Conservation (phyloP, 495 filamentous ascomycete genomes). For the Penicillium flavigenum region DNA sequence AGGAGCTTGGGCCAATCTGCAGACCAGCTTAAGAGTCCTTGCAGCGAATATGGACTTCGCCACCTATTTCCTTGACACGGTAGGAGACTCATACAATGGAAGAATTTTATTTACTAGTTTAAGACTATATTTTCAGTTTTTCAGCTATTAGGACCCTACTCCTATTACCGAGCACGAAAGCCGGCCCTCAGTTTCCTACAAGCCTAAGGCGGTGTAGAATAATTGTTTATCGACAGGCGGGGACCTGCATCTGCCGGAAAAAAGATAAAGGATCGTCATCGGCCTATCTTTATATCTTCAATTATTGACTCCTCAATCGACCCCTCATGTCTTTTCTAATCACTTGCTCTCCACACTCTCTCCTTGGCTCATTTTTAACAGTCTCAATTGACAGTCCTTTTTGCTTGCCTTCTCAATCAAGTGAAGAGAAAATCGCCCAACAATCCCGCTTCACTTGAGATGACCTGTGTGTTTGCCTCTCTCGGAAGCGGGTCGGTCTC, state of each 20-base stretch:
- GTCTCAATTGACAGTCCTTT: not conserved
- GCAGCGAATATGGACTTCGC: not conserved
- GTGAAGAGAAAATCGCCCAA: not conserved
- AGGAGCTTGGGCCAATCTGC: constrained; percentile 9
- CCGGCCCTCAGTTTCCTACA: no score
- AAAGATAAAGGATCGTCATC: constrained; percentile 13
- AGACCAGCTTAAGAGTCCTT: not conserved
- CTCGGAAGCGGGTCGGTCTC: not conserved
- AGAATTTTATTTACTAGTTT: not conserved
- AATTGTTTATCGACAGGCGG: not conserved
- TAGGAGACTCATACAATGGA: not conserved
- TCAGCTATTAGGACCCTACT: no score
- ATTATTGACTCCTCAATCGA: not conserved
- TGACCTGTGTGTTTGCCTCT: not conserved
- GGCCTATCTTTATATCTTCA: not conserved
- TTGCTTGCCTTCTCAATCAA: not conserved
- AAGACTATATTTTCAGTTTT: not conserved
- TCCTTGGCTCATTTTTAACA: not conserved
- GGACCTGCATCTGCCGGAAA: constrained; percentile 3
- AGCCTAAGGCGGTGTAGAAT: constrained; percentile 3
- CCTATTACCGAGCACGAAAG: no score
- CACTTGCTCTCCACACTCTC: not conserved
- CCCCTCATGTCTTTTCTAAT: constrained; percentile 2
- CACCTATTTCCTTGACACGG: not conserved
- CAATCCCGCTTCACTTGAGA: not conserved